Evolutionary conservation across 1,139 yeast species (phyloP), one percentile per base, ranked within the genome.

Genomic region (Pichia sp.): DNA sequence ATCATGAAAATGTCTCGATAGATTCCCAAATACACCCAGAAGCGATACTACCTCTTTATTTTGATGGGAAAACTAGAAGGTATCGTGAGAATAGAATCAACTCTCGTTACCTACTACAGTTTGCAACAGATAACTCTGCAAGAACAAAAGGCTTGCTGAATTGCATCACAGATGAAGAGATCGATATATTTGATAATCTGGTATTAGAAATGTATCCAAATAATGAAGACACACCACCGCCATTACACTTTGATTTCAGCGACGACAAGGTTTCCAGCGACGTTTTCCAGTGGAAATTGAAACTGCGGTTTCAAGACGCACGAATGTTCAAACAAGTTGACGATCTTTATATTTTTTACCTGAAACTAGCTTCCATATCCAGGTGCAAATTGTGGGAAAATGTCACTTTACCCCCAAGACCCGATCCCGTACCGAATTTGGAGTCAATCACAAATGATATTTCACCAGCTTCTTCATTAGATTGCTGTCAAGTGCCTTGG

Each of bases 371-470:
- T 11, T 53, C 58, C 7, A 39, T 59, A 5, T 48, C 64, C 16
- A 48, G 64, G 35, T 73, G 70, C 41, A 75, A 75, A 53, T 59
- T 75, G 38, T 75, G 80, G 79, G 64, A 66, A 45, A 63, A 62
- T 39, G 72, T 73, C n/a, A 64, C 73, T 3, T 63, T 76, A 37
- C 66, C 66, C 5, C 78, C 78, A n/a, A 58, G 81, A 45, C 27
- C 44, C 0, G 80, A 75, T 52, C 55, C 54, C 2, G 53, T 63
- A 2, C 72, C 73, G 0, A 41, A 48, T 55, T 66, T 28, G 58
- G 62, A 44, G 46, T 55, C 42, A 48, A 53, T 42, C 37, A 51
- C 29, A 6, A 34, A 48, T 27, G 39, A 46, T 37, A 44, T 49
- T 6, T 37, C 32, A 7, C 46, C 47, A 5, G 11, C n/a, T 27